phyloP scores from a whole-genome alignment of 805 yeast genomes.

The Starmerella cellae region DNA sequence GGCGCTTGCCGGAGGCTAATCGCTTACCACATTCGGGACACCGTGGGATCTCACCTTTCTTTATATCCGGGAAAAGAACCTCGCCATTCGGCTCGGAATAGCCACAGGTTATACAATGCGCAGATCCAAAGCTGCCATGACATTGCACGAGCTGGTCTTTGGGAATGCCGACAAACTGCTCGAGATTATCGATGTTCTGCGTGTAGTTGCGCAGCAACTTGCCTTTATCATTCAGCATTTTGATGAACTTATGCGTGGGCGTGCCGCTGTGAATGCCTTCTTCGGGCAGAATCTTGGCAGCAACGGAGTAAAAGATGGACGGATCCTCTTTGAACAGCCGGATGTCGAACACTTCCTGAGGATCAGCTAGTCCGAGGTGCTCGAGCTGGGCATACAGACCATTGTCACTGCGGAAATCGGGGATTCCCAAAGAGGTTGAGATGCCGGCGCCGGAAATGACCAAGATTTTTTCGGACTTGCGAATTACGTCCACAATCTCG shows the following conservation, averaged over 20 bases:
- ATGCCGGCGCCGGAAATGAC: slow-evolving; percentile 91
- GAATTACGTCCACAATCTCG: slow-evolving; percentile 41
- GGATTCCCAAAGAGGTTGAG: slow-evolving; percentile 78
- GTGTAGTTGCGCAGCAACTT: slow-evolving; percentile 75
- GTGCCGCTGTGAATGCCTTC: slow-evolving; percentile 35
- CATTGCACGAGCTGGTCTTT: slow-evolving; percentile 66
- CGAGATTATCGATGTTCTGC: slow-evolving; percentile 81
- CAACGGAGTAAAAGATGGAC: slow-evolving; percentile 68
- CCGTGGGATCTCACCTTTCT: slow-evolving; percentile 47
- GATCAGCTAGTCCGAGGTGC: slow-evolving; percentile 62
- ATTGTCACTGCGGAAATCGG: slow-evolving; percentile 80
- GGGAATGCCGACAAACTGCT: slow-evolving; percentile 62
- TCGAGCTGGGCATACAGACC: slow-evolving; percentile 66
- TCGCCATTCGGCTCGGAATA: slow-evolving; percentile 49
- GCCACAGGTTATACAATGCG: slow-evolving; percentile 69
- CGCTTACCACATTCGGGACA: slow-evolving; percentile 48
- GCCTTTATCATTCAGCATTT: slow-evolving; percentile 56
- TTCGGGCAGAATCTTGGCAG: slow-evolving; percentile 73
- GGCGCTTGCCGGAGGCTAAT: slow-evolving; percentile 3
- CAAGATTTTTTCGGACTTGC: slow-evolving; percentile 45
- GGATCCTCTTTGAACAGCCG: slow-evolving; percentile 65
- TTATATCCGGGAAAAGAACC: slow-evolving; percentile 45
- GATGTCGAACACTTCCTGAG: slow-evolving; percentile 79
- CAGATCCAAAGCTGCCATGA: slow-evolving; percentile 84
- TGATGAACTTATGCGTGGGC: slow-evolving; percentile 72